Conservation (phyloP, 2,329 filamentous ascomycete species). For the Zalaria obscura region DNA sequence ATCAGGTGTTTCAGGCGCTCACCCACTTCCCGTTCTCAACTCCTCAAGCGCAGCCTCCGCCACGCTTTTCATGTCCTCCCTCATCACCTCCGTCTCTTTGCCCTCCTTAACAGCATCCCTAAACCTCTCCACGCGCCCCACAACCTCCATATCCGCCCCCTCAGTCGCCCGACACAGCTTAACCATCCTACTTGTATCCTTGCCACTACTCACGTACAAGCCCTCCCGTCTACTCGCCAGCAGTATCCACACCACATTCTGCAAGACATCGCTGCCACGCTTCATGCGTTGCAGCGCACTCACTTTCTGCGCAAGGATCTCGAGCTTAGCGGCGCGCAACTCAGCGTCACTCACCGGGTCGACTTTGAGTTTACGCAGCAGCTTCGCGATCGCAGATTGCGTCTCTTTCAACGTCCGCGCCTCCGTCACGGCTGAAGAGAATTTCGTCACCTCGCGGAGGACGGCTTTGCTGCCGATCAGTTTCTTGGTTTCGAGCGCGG, state of each 20-base stretch:
- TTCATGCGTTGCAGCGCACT: constrained; percentile 13
- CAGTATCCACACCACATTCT: constrained; percentile 19
- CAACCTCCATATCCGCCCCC: constrained; percentile 10
- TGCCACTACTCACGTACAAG: constrained; percentile 19
- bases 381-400: constrained; percentile 10
- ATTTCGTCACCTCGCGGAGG: constrained; percentile 13
- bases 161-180: constrained; percentile 10
- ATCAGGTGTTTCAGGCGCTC: no score
- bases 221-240: constrained; percentile 10
- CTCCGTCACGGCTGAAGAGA: constrained; percentile 10
- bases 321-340: constrained; percentile 9
- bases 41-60: constrained; percentile 4
- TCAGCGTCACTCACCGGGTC: constrained; percentile 6
- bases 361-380: constrained; percentile 14
- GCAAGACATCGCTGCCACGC: constrained; percentile 16
- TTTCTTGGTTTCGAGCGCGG: constrained; percentile 9
- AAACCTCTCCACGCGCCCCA: constrained; percentile 12
- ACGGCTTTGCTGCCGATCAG: constrained; percentile 9
- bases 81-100: constrained; percentile 10
- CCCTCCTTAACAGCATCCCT: constrained; percentile 16
- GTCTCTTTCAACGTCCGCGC: constrained; percentile 12
- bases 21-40: no score
- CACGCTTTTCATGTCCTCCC: constrained; percentile 14
- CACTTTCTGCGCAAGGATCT: constrained; percentile 10
- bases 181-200: constrained; percentile 22